These are phyloP conservation scores for Lyophyllum decastes DNA, from an alignment of 768 basidiomycete genomes.

Conservation along the genomic window DNA sequence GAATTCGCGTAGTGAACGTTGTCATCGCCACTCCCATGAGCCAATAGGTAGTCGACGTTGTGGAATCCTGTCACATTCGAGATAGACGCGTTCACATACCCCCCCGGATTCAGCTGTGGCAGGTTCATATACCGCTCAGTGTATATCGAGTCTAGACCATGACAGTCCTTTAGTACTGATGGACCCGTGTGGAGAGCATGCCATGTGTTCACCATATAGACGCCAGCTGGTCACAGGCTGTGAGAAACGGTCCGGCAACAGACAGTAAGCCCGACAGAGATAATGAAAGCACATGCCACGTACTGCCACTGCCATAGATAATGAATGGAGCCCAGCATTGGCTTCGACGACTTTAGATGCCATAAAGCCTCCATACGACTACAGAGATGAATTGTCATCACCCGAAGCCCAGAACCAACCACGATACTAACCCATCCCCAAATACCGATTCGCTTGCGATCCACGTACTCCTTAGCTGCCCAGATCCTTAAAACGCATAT, in stretches of 20 bases:
- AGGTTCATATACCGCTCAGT: constrained; percentile 97
- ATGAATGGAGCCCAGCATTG: constrained; percentile 83
- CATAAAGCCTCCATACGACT: constrained; percentile 98
- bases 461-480: constrained; percentile 87
- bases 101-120: constrained; percentile 73
- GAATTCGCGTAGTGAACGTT: constrained; percentile 96
- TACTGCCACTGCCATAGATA: constrained; percentile 91
- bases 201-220: constrained; percentile 60
- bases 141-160: constrained; percentile 80
- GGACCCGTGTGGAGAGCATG: background rate
- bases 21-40: constrained; percentile 94
- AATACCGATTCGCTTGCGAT: constrained; percentile 85
- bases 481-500: constrained; percentile 55
- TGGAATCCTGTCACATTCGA: constrained; percentile 87
- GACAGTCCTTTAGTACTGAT: background rate
- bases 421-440: constrained; percentile 91
- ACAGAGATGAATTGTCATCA: constrained; percentile 2
- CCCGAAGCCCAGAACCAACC: constrained; percentile 8
- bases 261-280: constrained; percentile 1
- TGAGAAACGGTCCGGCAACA: constrained; percentile 1
- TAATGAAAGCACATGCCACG: constrained; percentile 28
- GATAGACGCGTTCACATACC: constrained; percentile 90
- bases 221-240: constrained; percentile 90
- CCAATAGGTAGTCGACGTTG: constrained; percentile 78
- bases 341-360: constrained; percentile 91